phyloP scores from a whole-genome alignment of 805 yeast species.

The Suhomyces sp. region DNA sequence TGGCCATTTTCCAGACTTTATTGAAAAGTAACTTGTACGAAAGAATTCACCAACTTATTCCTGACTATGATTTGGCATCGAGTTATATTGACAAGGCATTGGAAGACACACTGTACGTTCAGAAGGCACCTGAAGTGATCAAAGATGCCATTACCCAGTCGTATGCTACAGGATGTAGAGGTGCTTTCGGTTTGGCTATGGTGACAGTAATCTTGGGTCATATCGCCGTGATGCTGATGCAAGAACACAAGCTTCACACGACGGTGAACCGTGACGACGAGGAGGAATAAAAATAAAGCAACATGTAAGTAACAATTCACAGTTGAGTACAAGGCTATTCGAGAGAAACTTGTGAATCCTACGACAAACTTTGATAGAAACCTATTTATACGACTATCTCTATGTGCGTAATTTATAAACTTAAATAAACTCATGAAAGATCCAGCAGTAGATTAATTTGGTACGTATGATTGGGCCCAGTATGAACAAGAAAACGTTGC shows the following conservation, averaged over 20 bases:
- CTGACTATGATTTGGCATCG: constrained; percentile 36
- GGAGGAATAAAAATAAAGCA: background rate
- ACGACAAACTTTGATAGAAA: too few species aligned
- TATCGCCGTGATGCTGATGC: constrained; percentile 44
- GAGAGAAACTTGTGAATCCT: too few species aligned
- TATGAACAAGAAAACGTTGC: constrained; percentile 12
- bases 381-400: background rate
- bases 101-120: constrained; percentile 53
- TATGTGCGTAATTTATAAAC: background rate
- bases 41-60: constrained; percentile 8
- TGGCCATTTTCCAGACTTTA: constrained; percentile 59
- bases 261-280: constrained; percentile 41
- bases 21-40: constrained; percentile 27
- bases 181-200: constrained; percentile 51
- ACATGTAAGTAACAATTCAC: too few species aligned
- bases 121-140: constrained; percentile 52
- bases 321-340: too few species aligned
- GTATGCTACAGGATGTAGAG: constrained; percentile 52
- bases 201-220: constrained; percentile 39
- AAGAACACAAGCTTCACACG: constrained; percentile 57
- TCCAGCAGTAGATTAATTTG: constrained; percentile 9
- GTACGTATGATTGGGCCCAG: constrained; percentile 21
- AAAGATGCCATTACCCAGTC: constrained; percentile 45
- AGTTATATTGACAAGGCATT: constrained; percentile 51
- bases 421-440: background rate